Conservation (phyloP, 257 asterid genomes). For the Solanum chiquidenum region DNA sequence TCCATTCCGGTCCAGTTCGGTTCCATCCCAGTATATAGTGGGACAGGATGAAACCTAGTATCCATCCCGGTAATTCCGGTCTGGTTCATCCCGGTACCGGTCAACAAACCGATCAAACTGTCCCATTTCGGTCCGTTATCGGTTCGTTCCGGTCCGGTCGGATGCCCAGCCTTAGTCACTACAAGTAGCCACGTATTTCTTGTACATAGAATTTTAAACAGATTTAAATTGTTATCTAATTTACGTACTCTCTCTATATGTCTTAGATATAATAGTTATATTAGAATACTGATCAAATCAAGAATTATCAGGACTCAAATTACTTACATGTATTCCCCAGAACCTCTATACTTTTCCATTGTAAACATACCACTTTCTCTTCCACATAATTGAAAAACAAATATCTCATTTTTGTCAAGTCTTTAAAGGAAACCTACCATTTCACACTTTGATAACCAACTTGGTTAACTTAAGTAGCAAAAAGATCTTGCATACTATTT, state of each 20-base stretch:
- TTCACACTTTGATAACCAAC: background rate
- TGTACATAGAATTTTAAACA: background rate
- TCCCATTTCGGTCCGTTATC: fast-evolving
- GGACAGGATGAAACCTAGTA: too few species aligned
- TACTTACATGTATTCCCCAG: background rate
- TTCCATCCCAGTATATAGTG: too few species aligned
- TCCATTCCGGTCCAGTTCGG: too few species aligned
- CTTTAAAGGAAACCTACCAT: background rate
- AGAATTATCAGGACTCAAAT: background rate
- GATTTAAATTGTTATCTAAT: background rate
- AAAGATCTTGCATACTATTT: background rate
- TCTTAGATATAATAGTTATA: background rate
- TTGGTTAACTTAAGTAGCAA: background rate
- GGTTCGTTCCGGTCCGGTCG: too few species aligned
- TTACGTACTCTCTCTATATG: background rate
- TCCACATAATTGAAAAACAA: background rate
- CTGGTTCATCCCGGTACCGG: too few species aligned
- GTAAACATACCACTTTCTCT: background rate
- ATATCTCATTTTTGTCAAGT: background rate
- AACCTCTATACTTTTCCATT: background rate
- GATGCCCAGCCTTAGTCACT: too few species aligned
- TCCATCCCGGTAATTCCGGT: too few species aligned
- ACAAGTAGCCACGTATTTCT: background rate
- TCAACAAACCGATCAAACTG: too few species aligned
- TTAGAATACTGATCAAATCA: background rate